A percentile compares a stretch with the other conserved stretches of the same genome.
Evolutionary conservation across 75 land plant genomes (phyloP).

Genomic region (Cupressus sempervirens): DNA sequence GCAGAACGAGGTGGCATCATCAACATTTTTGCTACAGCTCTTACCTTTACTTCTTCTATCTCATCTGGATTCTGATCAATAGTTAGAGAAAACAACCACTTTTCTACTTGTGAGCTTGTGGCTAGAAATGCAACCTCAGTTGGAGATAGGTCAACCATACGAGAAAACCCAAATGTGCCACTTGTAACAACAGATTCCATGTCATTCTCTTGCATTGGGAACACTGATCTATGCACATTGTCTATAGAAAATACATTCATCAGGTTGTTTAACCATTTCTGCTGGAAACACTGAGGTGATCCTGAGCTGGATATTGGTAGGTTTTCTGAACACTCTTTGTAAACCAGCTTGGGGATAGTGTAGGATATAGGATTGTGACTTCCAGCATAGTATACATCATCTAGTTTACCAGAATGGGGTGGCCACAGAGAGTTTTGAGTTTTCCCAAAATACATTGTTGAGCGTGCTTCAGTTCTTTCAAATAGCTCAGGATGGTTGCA

Average conservation of each 20-base stretch:
- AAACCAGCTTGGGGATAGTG: conserved; percentile 85
- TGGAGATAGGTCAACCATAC: conserved; percentile 70
- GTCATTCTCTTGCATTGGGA: conserved; percentile 13
- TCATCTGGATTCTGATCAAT: not conserved
- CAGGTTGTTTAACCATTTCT: conserved; percentile 41
- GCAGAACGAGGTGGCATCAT: conserved; percentile 54
- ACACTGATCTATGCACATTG: conserved; percentile 50
- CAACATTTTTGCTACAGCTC: conserved; percentile 70
- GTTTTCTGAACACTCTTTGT: conserved; percentile 45
- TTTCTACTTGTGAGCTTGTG: conserved; percentile 54
- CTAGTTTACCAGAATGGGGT: conserved; percentile 80
- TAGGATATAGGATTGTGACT: conserved; percentile 65
- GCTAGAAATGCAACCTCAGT: conserved; percentile 62
- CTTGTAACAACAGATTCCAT: conserved; percentile 15
- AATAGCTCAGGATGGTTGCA: conserved; percentile 98
- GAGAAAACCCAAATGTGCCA: conserved; percentile 76
- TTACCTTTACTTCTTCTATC: conserved; percentile 43
- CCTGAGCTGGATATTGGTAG: conserved; percentile 34
- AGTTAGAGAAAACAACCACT: conserved; percentile 46
- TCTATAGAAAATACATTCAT: conserved; percentile 65
- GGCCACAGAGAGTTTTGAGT: conserved; percentile 69
- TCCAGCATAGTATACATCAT: conserved; percentile 71
- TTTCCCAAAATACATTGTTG: conserved; percentile 67
- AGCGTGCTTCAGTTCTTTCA: conserved; percentile 88
- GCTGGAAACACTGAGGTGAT: conserved; percentile 33